phyloP scores from a whole-genome alignment of 163 green algal species.

The Dunaliella salina region DNA sequence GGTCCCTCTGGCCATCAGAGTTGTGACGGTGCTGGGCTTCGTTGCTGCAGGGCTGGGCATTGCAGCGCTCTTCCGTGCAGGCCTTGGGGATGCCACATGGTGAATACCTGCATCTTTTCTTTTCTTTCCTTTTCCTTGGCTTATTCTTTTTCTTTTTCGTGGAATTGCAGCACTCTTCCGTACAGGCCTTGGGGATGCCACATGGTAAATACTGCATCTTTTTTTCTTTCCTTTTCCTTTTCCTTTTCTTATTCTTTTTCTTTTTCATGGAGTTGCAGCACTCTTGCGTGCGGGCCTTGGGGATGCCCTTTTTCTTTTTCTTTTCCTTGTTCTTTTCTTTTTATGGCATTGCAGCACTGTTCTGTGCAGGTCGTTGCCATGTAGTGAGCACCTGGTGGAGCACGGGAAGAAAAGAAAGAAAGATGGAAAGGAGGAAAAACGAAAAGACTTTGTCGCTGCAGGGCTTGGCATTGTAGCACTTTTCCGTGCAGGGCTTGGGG shows the following conservation, averaged over 20 bases:
- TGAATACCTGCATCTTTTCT: not conserved
- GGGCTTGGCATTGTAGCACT: constrained; percentile 32
- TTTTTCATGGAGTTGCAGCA: constrained; percentile 29
- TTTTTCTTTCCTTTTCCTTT: too few species aligned
- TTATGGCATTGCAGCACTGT: not conserved
- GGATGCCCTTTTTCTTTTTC: constrained; percentile 40
- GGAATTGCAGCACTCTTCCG: constrained; percentile 23
- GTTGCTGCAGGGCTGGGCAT: constrained; percentile 26
- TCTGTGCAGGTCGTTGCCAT: too few species aligned
- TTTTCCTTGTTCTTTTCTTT: not conserved
- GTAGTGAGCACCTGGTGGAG: too few species aligned
- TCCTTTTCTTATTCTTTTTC: too few species aligned
- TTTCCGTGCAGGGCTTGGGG: constrained; percentile 36
- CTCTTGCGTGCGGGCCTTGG: constrained; percentile 32
- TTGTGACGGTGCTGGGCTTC: constrained; percentile 33
- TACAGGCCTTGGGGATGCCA: constrained; percentile 53
- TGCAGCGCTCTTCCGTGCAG: constrained; percentile 17
- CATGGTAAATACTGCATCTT: constrained; percentile 39
- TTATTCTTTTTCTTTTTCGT: too few species aligned
- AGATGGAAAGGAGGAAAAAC: not conserved
- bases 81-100: constrained; percentile 67
- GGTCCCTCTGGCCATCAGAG: constrained; percentile 10
- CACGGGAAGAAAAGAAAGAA: not conserved
- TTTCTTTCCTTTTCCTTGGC: too few species aligned
- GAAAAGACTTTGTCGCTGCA: constrained; percentile 29